Conservation (phyloP, 768 basidiomycete genomes). For the Kwoniella dendrophila region DNA sequence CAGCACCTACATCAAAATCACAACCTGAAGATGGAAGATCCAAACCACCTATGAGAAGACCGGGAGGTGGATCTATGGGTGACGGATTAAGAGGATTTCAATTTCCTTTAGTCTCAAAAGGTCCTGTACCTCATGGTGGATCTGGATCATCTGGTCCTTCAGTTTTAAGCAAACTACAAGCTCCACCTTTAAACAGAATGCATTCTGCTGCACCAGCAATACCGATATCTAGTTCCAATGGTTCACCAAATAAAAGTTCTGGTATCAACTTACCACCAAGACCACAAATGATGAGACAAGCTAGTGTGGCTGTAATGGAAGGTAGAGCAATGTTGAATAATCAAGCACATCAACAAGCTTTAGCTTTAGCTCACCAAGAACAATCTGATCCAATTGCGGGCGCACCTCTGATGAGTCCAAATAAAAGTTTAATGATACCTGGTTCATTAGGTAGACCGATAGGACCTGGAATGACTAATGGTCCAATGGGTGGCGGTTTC, state of each 20-base stretch:
- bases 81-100: conserved; percentile 49
- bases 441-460: conserved; percentile 10
- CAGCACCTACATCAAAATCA: conserved; percentile 30
- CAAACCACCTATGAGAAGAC: conserved; percentile 22
- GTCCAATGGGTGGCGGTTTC: conserved; percentile 12
- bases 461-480: not conserved
- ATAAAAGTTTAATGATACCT: conserved; percentile 17
- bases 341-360: conserved; percentile 33
- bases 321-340: conserved; percentile 34
- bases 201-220: conserved; percentile 42
- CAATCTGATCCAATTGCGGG: conserved; percentile 8
- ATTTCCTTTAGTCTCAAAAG: conserved; percentile 41
- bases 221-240: not conserved
- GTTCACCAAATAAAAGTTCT: conserved; percentile 9
- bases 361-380: conserved; percentile 30
- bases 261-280: conserved; percentile 27
- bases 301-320: conserved; percentile 65
- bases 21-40: conserved; percentile 30
- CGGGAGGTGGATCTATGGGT: conserved; percentile 40
- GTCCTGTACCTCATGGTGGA: conserved; percentile 10
- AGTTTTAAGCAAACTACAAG: not conserved
- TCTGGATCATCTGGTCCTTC: conserved; percentile 6
- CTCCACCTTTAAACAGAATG: conserved; percentile 33
- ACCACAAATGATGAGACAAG: conserved; percentile 61
- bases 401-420: conserved; percentile 23